A percentile compares a stretch with the other conserved stretches of the same genome.
Evolutionary conservation across 2,329 filamentous ascomycete species (phyloP).

Genomic region (Claviceps arundinis): DNA sequence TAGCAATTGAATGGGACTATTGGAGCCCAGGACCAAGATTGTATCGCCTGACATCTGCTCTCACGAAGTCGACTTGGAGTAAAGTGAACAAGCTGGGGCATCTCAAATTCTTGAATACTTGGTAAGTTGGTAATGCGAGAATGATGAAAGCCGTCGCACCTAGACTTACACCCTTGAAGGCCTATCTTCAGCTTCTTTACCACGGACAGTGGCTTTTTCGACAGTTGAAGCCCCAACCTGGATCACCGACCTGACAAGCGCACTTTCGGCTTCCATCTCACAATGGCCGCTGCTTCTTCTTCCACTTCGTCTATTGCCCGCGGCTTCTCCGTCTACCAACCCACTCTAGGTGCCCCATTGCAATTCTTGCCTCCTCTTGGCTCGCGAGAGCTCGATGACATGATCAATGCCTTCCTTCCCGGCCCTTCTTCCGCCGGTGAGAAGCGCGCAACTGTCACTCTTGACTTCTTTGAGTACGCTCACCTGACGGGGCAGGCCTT

Average conservation of each 20-base stretch:
- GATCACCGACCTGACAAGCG: not conserved
- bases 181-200: not conserved
- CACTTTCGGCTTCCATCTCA: not conserved
- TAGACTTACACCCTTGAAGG: slow-evolving; percentile 1
- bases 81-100: too few relatives aligned
- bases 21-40: too few relatives aligned
- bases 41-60: too few relatives aligned
- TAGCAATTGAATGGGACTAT: too few relatives aligned
- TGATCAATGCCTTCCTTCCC: slow-evolving; percentile 45
- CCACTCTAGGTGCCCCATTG: slow-evolving; percentile 39
- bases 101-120: too few relatives aligned
- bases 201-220: not conserved
- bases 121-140: too few relatives aligned
- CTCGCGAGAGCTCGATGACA: slow-evolving; percentile 44
- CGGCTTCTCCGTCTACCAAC: slow-evolving; percentile 49
- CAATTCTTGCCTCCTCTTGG: slow-evolving; percentile 56
- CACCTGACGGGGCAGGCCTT: slow-evolving; percentile 41
- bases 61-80: too few relatives aligned
- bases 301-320: slow-evolving; percentile 18
- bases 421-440: slow-evolving; percentile 40
- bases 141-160: too few relatives aligned
- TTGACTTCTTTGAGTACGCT: slow-evolving; percentile 45
- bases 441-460: slow-evolving; percentile 43
- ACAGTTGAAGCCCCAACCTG: not conserved
- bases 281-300: slow-evolving; percentile 14